These are phyloP conservation scores for Suhomyces bolitotheri DNA, from an alignment of 1,139 yeast species.

Conservation along the genomic window DNA sequence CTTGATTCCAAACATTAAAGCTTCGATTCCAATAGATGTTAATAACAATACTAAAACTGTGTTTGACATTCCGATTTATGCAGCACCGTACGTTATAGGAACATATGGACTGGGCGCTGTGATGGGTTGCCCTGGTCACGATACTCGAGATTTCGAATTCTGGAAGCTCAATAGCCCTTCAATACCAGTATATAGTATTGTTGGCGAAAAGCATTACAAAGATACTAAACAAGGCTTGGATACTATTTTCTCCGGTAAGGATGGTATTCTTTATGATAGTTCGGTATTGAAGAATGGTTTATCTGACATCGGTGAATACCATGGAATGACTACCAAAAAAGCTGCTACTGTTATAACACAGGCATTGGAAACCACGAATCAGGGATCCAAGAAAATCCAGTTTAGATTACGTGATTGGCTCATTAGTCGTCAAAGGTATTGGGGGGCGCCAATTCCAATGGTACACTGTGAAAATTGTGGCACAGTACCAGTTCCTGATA, in stretches of 20 bases:
- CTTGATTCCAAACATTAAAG: conserved; percentile 46
- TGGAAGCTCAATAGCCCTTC: conserved; percentile 66
- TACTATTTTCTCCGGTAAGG: conserved; percentile 50
- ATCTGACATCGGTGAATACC: conserved; percentile 45
- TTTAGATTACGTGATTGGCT: conserved; percentile 88
- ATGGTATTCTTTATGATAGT: conserved; percentile 52
- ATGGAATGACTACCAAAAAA: conserved; percentile 49
- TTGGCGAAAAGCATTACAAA: conserved; percentile 28
- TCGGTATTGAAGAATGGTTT: conserved; percentile 28
- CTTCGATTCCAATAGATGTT: conserved; percentile 60
- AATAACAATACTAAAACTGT: conserved; percentile 17
- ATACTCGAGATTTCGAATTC: conserved; percentile 75
- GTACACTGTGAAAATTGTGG: conserved; percentile 87
- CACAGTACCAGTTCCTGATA: conserved; percentile 83
- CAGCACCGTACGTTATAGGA: conserved; percentile 85
- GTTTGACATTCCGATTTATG: conserved; percentile 67
- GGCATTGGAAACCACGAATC: conserved; percentile 33
- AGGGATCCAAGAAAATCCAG: conserved; percentile 55
- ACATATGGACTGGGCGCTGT: conserved; percentile 90
- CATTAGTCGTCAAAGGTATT: conserved; percentile 88
- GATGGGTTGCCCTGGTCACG: conserved; percentile 98
- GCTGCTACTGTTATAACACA: conserved; percentile 55
- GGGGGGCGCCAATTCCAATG: conserved; percentile 99
- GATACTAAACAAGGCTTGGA: background rate
- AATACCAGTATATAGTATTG: conserved; percentile 41